Conservation (phyloP, 2,329 filamentous ascomycete genomes). For the Magnaporthales sp. region DNA sequence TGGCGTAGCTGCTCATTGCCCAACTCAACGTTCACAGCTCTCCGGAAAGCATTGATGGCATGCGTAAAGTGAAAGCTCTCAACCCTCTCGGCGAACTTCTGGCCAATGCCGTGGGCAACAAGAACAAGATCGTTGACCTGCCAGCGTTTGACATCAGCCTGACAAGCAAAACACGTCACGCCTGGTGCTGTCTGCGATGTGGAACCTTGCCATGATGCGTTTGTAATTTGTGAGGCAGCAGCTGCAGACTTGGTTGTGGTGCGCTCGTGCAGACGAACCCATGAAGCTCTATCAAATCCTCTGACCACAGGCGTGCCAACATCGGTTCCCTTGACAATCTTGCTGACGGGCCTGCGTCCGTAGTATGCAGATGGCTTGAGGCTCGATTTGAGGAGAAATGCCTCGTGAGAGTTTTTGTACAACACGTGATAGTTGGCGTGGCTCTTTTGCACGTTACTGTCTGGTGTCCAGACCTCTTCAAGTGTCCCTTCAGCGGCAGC, state of each 20-base stretch:
- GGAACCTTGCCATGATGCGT: background rate
- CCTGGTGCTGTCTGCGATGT: conserved; percentile 7
- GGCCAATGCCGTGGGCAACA: conserved; percentile 91
- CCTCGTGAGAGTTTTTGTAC: conserved; percentile 68
- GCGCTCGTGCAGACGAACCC: conserved; percentile 60
- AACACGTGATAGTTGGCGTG: conserved; percentile 77
- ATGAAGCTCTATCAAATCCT: conserved; percentile 72
- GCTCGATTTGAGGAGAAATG: conserved; percentile 80
- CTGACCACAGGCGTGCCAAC: conserved; percentile 81
- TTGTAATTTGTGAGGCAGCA: background rate
- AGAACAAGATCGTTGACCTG: conserved; percentile 81
- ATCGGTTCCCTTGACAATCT: conserved; percentile 73
- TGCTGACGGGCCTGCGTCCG: conserved; percentile 68
- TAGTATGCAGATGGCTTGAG: conserved; percentile 80
- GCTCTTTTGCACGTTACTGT: conserved; percentile 24
- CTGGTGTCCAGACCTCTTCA: conserved; percentile 17
- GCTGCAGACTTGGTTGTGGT: conserved; percentile 8
- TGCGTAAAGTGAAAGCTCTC: conserved; percentile 98
- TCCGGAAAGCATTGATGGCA: conserved; percentile 82
- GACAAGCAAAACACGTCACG: conserved; percentile 47
- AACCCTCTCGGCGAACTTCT: conserved; percentile 89
- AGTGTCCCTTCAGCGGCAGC: conserved; percentile 45
- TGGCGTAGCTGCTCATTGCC: conserved; percentile 43
- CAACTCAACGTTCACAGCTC: conserved; percentile 79
- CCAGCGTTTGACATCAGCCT: conserved; percentile 52